Base-by-base conservation (phyloP, 1,139 yeast genomes). In the Candida frijolesensis region DNA sequence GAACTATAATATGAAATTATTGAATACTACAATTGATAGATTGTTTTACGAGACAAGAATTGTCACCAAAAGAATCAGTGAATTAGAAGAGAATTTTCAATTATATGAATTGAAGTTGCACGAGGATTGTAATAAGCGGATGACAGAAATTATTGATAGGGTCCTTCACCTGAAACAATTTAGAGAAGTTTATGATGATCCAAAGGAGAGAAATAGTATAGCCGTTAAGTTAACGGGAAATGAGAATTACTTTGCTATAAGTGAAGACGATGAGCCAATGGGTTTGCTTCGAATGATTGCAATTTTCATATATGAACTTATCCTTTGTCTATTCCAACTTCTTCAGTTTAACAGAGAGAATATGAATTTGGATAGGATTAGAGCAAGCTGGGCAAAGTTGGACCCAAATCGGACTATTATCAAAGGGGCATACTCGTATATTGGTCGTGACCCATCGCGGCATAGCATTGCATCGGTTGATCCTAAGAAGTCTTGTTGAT, bases 31-130 rank as follows among this genome's bases (percentile, higher is more conserved):
- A 41, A 83, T 88, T 33, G 94, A 96, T 22, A 76, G 96, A 55
- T 72, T 94, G 51, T 80, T 84, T 50, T 94, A 92, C 64, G 97
- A 94, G 62, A 78, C 90, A 25, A 71, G 96, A 51, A 78, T 89
- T 47, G 76, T 94, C 19, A 79, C 79, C 40, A 84, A 85, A 49
- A 83, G 94, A 59, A 80, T 92, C 50, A 82, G 84, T 50, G 98
- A 94, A 62, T 85, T 91, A 25, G 96, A 89, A 57, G 90, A 87
- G 39, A 82, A 86, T 51, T 65, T 75, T 57, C 71, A 56, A 51
- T 64, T 74, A 49, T 78, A 87, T 54, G 78, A 81, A 48, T 66
- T 80, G 35, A 70, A 68, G 52, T 56, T 74, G 38, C 60, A 65
- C 45, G 66, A 65, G 19, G 71, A 72, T 46, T 65, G 70, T 45